Evolutionary conservation across 1,139 yeast genomes (phyloP), one percentile per base, ranked within the genome.

Genomic region (Diutina catenulata): DNA sequence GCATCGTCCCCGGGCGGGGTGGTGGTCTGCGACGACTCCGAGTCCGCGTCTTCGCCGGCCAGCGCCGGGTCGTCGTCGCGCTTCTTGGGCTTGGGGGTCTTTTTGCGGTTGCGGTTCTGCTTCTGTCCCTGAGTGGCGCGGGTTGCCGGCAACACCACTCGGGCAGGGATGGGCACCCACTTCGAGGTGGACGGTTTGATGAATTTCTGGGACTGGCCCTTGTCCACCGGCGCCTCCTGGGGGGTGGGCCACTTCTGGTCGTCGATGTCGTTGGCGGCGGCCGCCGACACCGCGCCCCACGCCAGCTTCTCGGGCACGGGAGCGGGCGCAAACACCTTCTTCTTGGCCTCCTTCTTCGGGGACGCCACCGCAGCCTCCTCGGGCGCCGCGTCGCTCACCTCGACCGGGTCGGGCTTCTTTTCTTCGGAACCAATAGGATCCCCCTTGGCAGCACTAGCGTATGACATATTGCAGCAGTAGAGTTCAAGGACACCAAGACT

Each of bases 131-230:
- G 25, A 15, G 6, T 25, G 14, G 6, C 25, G 18, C 5, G 21
- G 23, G 3, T 31, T n/a, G n/a, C 25, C 7, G 76, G 66, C 43
- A 73, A 64, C 38, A 73, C 75, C 40, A 81, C 79, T 45, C 80
- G 74, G 23, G 91, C 93, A 47, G 75, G 73, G 53, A 80, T 77
- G n/a, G 94, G 94, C 36, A 83, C 81, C 94, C 94, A 86, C 58
- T 84, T 84, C 50, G 80, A 87, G 47, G 27, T 82, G 25, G 35
- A 31, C 35, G 21, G 69, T 46, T 65, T 73, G 46, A 63, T 60
- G 47, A 65, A 64, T 47, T 77, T 70, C 43, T 62, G 56, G 16
- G 62, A 55, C 37, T 58, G 55, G 19, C 57, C 47, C 26, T 53
- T 47, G 53, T 52, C 40, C 20, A 38, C 43, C 22, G 49, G 56